Evolutionary conservation across 2,329 filamentous ascomycete genomes (phyloP), one percentile per base, ranked within the genome.

Genomic region (Monosporascus sp.): DNA sequence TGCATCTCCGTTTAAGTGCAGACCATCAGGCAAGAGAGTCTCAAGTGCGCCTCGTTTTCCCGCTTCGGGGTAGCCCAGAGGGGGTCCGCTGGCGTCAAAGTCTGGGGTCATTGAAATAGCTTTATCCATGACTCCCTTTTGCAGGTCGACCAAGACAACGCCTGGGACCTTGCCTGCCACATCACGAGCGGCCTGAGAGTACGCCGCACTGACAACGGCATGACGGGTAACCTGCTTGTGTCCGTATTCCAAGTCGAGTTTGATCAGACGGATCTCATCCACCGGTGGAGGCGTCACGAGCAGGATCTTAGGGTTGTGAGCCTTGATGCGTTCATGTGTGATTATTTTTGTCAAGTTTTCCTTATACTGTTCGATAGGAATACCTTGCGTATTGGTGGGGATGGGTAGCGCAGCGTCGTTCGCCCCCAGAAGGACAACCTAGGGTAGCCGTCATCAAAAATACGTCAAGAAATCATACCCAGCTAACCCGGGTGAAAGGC

Each of bases 381-480:
- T 81, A 68, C 93, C 84, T 70, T 97, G 94, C 9, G 76, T 75
- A 49, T 82, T 84, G 4, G 76, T 76, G 5, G 79, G 75, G 38
- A 81, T 73, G 3, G 83, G 80, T 3, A 95, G 69, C 51, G 85
- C 85, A 3, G 93, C 86, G 70, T 97, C 94, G 67, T 99, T 97
- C 61, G 94, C 90, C 18, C 94, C 94, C 55, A 97, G 85, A 59
- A 96, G 86, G 54, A 96, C 72, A 39, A 88, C 75, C 88, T 91
- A 53, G 20, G 22, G 9, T 51, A 22, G 22, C 18, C 27, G 25
- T 7, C 25, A 55, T 59, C 37, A 57, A 48, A 52, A 50, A 34
- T 14, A 34, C 11, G 31, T 34, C 31, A 34, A 11, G 31, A 34
- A 14, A 14, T 34, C 11, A 14, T 34, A 34, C 31, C 31, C 11